Percentiles rank a stretch among this genome's conserved stretches.
Conservation (phyloP, 2,329 filamentous ascomycete genomes). For the Helotiales sp. region DNA sequence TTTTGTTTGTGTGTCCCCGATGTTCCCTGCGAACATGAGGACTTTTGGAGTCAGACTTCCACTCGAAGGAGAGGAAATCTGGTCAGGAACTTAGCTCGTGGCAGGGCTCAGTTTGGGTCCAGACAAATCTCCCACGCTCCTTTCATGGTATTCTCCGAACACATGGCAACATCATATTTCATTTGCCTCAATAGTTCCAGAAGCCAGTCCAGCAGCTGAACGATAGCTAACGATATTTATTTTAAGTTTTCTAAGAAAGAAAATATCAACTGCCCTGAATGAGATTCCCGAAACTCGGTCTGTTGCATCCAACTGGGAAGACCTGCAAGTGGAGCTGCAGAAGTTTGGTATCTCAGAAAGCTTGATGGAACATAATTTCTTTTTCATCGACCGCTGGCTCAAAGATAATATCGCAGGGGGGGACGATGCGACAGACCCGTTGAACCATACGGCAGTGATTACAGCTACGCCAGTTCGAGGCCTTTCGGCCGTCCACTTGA, state of each 20-base stretch:
- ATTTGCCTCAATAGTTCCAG: background rate
- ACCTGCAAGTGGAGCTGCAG: constrained; percentile 21
- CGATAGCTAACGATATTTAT: background rate
- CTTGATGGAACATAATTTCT: constrained; percentile 29
- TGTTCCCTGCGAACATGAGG: background rate
- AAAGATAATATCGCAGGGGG: constrained; percentile 3
- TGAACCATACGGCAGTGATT: background rate
- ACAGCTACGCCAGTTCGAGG: background rate
- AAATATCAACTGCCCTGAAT: background rate
- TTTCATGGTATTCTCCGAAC: background rate
- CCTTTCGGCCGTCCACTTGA: background rate
- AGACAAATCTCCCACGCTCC: background rate
- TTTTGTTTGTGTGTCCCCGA: background rate
- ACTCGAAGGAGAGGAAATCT: background rate
- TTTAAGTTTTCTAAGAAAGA: background rate
- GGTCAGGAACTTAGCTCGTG: background rate
- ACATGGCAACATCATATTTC: too few species aligned
- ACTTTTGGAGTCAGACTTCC: background rate
- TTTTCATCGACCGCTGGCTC: constrained; percentile 32
- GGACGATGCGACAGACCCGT: background rate
- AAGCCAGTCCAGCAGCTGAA: background rate
- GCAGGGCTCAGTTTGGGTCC: background rate
- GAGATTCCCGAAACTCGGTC: constrained; percentile 11
- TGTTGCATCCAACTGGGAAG: constrained; percentile 24
- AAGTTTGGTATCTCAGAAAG: constrained; percentile 24